A percentile compares a stretch with the other conserved stretches of the same genome.
Conservation (phyloP, 2,329 filamentous ascomycete genomes). For the Aspergillus viridinutans region DNA sequence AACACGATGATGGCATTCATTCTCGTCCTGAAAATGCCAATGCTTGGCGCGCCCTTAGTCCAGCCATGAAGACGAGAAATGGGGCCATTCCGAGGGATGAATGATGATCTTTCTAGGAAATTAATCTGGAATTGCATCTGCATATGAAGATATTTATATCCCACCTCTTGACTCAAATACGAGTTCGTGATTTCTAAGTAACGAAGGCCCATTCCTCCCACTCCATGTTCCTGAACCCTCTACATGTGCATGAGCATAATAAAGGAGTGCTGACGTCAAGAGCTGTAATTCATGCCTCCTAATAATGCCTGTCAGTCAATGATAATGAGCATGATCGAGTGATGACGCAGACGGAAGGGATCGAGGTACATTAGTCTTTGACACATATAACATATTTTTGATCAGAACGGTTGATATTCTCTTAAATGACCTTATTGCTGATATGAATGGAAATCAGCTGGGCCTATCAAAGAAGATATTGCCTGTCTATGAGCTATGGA, state of each 20-base stretch:
- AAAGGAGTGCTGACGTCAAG: neutral
- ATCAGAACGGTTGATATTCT: neutral
- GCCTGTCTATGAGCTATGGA: neutral
- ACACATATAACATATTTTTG: neutral
- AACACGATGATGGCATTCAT: too few relatives aligned
- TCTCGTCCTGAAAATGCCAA: neutral
- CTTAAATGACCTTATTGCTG: too few relatives aligned
- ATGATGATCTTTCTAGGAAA: neutral
- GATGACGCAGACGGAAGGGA: slow-evolving; percentile 9
- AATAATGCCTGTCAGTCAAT: neutral
- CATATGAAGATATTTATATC: neutral
- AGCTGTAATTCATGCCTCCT: neutral
- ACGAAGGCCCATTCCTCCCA: neutral
- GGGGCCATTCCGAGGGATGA: neutral
- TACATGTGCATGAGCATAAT: too few relatives aligned
- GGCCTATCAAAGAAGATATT: neutral
- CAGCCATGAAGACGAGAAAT: neutral
- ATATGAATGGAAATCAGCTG: neutral
- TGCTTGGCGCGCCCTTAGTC: neutral
- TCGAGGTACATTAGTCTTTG: neutral
- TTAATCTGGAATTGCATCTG: neutral
- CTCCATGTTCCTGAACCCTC: too few relatives aligned
- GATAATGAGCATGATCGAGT: slow-evolving; percentile 3
- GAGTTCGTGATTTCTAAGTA: too few relatives aligned
- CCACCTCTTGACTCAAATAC: neutral